Base-by-base conservation (phyloP, 75 land plant species). In the Pinus tabuliformis region DNA sequence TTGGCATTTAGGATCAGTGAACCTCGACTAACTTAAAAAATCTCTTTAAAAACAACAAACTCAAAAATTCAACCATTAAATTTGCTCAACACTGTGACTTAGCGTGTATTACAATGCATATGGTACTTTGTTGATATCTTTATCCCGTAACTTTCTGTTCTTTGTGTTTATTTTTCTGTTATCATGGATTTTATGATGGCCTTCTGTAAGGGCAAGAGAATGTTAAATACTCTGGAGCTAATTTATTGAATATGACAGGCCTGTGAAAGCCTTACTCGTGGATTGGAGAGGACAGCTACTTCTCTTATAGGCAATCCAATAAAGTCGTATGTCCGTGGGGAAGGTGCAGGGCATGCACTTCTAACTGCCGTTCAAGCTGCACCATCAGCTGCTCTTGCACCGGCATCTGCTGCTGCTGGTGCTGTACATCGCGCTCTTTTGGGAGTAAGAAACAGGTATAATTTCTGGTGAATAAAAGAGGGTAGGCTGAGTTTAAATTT, bases 361-460 rank as follows among this genome's bases (percentile, higher is more conserved):
- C 93, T 89, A 77, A 88, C 82, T 83, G 98, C 98, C 52, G 68
- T 93, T 52, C 77, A 78, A 30, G 90, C 87, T 30, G 87, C 93
- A 75, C 98, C 98, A 58, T 85, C 87, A 17, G 98, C 98, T 60
- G 93, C 86, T 28, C 76, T 95, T 56, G 98, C 96, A 76, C 98
- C 98, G 12, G 93, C 91, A 24, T 82, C 90, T 76, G 96, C 93
- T 60, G 84, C 92, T 78, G 92, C 87, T 57, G 86, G 87, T 74
- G 98, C 98, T 17, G 58, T 89, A n/a, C 98, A 86, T 65, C 84
- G 83, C 72, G 88, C 93, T 68, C 82, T 95, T 62, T 84, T 91
- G 73, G 98, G 98, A 17, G 73, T 91, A 24, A 92, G 96, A 62
- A 95, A 93, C 66, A 86, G 93, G 98, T 95, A 37, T 14, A 33